Evolutionary conservation across 1,139 yeast species (phyloP), one percentile per base, ranked within the genome.

Genomic region (Lodderomyces elongisporus): DNA sequence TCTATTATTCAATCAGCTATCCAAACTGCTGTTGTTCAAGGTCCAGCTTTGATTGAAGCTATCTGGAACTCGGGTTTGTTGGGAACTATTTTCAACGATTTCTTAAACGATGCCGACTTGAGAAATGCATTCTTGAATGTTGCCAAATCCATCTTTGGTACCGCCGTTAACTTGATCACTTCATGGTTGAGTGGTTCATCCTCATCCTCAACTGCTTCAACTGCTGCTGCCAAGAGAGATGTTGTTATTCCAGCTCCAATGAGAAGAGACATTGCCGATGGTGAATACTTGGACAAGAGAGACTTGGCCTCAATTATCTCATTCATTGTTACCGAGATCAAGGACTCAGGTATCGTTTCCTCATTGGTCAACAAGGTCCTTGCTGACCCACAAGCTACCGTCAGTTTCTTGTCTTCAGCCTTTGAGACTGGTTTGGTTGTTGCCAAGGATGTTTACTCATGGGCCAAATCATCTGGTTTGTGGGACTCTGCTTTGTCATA

Each of bases 41-140:
- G 66, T 41, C 70, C 72, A 36, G 55, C 66, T 37, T 66, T 68
- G 48, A 51, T 68, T 44, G 49, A 53, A 41, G 73, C 71, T 39
- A 45, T 68, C 42, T 66, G 62, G 64, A 52, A 65, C 48, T 66
- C 74, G 30, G 73, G 73, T 42, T 58, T 66, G 44, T 40, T 68
- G 36, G 55, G 55, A 36, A 54, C 54, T 31, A 46, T 66, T 35
- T 64, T 65, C 54, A 49, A 44, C 41, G 54, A 48, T 37, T 44
- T 67, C 34, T 42, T 59, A 34, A 57, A 63, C 47, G 68, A 64
- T 48, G 14, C 51, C 29, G 53, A 51, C 27, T 65, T 67, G 49
- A 58, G 58, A 48, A 35, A 47, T 32, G 65, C 70, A 27, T 52
- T 67, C 32, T 50, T 64, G 38, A 52, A 46, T 35, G 61, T 61